These are phyloP conservation scores for Sedum album DNA, from an alignment of 164 flowering plant genomes.

Conservation along the genomic window DNA sequence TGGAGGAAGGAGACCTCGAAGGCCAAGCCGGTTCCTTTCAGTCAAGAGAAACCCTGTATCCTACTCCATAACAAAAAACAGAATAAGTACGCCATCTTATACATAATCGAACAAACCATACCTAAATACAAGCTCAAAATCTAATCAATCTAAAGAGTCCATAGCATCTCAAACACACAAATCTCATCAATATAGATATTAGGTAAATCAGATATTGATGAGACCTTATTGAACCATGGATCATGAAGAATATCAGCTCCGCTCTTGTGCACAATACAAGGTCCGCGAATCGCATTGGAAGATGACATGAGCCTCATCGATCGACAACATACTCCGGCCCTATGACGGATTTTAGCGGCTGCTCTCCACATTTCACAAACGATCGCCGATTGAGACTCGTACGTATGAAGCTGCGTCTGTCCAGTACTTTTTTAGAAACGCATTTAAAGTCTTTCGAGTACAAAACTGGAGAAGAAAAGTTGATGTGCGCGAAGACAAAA, in stretches of 20 bases:
- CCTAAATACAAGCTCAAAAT: too few relatives aligned
- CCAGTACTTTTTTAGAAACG: background rate
- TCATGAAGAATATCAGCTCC: slow-evolving; percentile 98
- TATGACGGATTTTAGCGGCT: background rate
- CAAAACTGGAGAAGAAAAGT: background rate
- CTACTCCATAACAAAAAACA: slow-evolving; percentile 25
- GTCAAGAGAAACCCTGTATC: slow-evolving; percentile 95
- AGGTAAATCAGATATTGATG: background rate
- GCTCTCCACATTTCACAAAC: background rate
- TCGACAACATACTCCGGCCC: slow-evolving; percentile 24
- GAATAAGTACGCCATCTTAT: background rate
- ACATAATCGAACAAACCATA: too few relatives aligned
- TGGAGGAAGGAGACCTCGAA: slow-evolving; percentile 97
- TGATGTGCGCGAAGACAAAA: background rate
- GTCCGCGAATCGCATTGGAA: slow-evolving; percentile 67
- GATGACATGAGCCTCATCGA: slow-evolving; percentile 32
- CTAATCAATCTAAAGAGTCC: too few relatives aligned
- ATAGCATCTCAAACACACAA: too few relatives aligned
- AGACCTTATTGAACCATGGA: slow-evolving; percentile 97
- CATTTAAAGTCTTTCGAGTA: too few relatives aligned
- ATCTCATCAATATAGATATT: too few relatives aligned
- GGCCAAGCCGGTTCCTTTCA: slow-evolving; percentile 95
- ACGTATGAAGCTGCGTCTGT: background rate
- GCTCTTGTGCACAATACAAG: slow-evolving; percentile 90
- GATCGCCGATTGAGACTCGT: background rate